Evolutionary conservation across 371 early-diverging fungal species (phyloP).

Genomic region (Mucor circinelloides): DNA sequence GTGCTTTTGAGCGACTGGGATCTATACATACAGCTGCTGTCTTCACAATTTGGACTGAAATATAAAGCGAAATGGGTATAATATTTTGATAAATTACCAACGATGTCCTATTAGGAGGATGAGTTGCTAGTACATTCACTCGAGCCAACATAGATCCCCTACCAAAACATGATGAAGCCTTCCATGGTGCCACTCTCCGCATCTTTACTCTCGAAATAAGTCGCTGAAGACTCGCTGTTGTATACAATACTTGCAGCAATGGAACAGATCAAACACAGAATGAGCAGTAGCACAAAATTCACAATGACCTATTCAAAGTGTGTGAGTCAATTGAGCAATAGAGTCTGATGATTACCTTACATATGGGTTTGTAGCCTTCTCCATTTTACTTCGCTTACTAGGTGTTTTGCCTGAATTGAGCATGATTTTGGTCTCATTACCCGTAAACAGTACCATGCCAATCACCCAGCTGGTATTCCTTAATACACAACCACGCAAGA

Average conservation of each 20-base stretch:
- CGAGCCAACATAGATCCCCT: not conserved
- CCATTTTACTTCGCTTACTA: constrained; percentile 93
- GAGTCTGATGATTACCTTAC: constrained; percentile 36
- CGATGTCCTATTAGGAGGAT: constrained; percentile 30
- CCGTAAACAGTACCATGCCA: constrained; percentile 85
- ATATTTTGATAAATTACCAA: constrained; percentile 57
- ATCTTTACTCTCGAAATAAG: constrained; percentile 39
- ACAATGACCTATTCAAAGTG: constrained; percentile 41
- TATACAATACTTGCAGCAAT: constrained; percentile 62
- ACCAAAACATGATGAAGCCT: constrained; percentile 59
- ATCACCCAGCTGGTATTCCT: constrained; percentile 92
- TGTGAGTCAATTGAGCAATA: not conserved
- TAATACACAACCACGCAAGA: constrained; percentile 92
- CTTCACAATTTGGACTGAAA: constrained; percentile 93
- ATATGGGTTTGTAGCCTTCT: constrained; percentile 93
- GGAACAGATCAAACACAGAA: constrained; percentile 70
- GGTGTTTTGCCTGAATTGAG: constrained; percentile 91
- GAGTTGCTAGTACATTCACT: not conserved
- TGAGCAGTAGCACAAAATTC: constrained; percentile 46
- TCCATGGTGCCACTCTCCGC: constrained; percentile 49
- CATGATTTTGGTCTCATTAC: constrained; percentile 89
- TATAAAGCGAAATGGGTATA: constrained; percentile 93
- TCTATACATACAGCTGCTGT: constrained; percentile 53
- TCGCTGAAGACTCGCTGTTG: constrained; percentile 28
- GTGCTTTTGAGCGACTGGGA: not conserved